Conservation (phyloP, 257 asterid species). For the Plantago elongata region DNA sequence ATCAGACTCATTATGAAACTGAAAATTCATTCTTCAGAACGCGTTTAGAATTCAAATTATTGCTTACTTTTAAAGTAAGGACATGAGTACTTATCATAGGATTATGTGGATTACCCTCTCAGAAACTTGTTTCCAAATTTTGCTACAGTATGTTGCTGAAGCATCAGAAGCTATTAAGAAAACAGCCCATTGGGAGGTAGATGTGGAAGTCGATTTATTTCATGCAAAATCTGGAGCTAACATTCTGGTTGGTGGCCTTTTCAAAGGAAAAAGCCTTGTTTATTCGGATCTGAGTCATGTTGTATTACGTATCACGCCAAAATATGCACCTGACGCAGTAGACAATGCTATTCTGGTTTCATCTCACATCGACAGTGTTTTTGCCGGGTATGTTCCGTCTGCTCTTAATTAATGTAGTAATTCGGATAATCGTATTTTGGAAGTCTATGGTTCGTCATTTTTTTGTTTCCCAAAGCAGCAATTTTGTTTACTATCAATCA, state of each 20-base stretch:
- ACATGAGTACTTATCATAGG: constrained; percentile 5
- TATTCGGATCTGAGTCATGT: constrained; percentile 87
- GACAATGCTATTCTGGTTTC: constrained; percentile 92
- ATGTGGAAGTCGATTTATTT: constrained; percentile 79
- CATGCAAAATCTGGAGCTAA: constrained; percentile 66
- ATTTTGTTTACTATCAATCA: background rate
- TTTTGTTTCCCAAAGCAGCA: background rate
- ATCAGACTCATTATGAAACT: too few species aligned
- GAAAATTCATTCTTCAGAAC: too few species aligned
- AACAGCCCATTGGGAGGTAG: constrained; percentile 89
- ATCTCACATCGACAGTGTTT: constrained; percentile 92
- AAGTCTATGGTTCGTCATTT: background rate
- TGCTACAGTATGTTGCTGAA: constrained; percentile 67
- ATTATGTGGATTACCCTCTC: constrained; percentile 13
- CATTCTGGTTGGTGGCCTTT: constrained; percentile 70
- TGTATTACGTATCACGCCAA: constrained; percentile 72
- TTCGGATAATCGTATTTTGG: background rate
- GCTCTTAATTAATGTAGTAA: constrained; percentile 2
- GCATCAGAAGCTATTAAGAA: constrained; percentile 59
- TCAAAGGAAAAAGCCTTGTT: constrained; percentile 80
- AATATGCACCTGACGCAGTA: constrained; percentile 67
- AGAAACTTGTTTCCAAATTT: constrained; percentile 14
- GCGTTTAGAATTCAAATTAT: too few species aligned
- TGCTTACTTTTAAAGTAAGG: background rate
- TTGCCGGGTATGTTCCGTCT: constrained; percentile 52